These are phyloP conservation scores for Platanthera guangdongensis DNA, from an alignment of 106 monocot species.

Conservation along the genomic window DNA sequence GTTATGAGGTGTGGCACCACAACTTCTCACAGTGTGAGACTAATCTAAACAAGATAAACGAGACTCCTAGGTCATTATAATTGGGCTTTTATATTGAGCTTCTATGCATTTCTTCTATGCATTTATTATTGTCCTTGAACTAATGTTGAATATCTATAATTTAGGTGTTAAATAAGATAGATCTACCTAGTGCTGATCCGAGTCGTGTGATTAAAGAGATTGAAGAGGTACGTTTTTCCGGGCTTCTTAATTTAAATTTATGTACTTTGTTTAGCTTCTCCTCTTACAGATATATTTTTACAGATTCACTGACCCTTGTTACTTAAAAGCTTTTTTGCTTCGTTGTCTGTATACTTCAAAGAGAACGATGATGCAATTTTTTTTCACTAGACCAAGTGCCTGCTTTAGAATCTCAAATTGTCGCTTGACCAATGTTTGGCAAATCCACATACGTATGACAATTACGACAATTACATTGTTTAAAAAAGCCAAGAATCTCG, in stretches of 20 bases:
- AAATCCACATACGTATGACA: too few species aligned
- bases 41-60: too few species aligned
- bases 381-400: too few species aligned
- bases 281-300: neutral
- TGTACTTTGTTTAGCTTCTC: neutral
- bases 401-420: too few species aligned
- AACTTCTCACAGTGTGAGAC: too few species aligned
- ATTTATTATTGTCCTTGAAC: neutral
- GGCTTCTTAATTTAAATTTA: neutral
- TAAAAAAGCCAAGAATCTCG: neutral
- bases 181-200: slow-evolving; percentile 92
- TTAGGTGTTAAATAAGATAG: slow-evolving; percentile 96
- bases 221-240: slow-evolving; percentile 59
- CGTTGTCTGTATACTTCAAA: neutral
- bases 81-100: too few species aligned
- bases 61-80: too few species aligned
- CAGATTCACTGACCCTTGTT: neutral
- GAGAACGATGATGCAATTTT: too few species aligned
- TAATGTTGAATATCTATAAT: neutral
- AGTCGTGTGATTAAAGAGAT: slow-evolving; percentile 66
- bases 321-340: neutral
- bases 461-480: neutral
- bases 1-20: too few species aligned
- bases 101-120: too few species aligned
- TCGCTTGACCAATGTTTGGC: too few species aligned